Evolutionary conservation across 2,329 filamentous ascomycete genomes (phyloP), one percentile per base, ranked within the genome.

Genomic region (Sporothrix dimorphospora): DNA sequence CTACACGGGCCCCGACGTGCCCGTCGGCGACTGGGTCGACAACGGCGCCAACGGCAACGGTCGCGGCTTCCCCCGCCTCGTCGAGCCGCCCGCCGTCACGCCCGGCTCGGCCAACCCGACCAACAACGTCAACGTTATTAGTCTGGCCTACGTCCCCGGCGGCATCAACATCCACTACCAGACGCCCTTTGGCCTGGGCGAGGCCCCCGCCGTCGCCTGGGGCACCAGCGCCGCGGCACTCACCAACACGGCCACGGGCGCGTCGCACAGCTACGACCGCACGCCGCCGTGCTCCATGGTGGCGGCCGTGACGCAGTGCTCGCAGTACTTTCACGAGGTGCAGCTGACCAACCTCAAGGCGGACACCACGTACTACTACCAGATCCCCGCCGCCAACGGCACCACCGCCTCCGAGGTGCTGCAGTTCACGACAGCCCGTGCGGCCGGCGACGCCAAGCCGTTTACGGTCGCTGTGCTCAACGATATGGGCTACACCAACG

Each of bases 401-500:
- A 87, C 84, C 3, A 86, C 84, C 2, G 78, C 79, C 51, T 86
- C 85, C 1, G 79, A 82, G 0, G 78, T 84, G 19, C 76, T 85
- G 71, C 82, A 76, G 74, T 86, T 87, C 79, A 83, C 78, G 24
- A 86, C 85, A 2, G 82, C 83, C 27, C 81, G 79, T 2, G 80
- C 79, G 8, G 80, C 83, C 34, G 85, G 85, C 67, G 81, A 84
- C 72, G 72, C 74, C 0, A 79, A 76, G 5, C 75, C 79, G 12
- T 86, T 87, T 76, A 80, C 79, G 5, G 78, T 86, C 16, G 84
- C 83, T 24, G 81, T 87, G 1, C 74, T 87, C 51, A 85, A 85
- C 73, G 85, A 87, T 73, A 86, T 87, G 85, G 85, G 85, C 8
- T 86, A 86, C 78, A 86, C 84, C 59, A 86, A 86, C 68, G 85